phyloP scores from a whole-genome alignment of 2,329 filamentous ascomycete species.

The Trichophyton benhamiae region DNA sequence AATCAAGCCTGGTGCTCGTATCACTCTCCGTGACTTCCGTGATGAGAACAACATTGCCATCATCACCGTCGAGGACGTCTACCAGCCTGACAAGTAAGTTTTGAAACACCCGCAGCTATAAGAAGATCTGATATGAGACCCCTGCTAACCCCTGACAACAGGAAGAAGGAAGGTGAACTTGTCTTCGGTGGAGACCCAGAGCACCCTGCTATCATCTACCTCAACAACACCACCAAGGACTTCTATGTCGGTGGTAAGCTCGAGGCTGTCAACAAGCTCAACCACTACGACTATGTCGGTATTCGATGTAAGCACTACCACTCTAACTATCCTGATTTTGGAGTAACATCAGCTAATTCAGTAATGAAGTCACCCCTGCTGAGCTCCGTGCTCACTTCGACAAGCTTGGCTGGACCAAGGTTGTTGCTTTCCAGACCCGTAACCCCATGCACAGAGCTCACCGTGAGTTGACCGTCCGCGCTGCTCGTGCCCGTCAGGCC shows the following conservation, averaged over 20 bases:
- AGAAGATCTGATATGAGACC: conserved; percentile 2
- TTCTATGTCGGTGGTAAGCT: conserved; percentile 94
- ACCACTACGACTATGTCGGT: conserved; percentile 98
- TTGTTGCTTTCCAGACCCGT: conserved; percentile 96
- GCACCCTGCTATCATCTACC: conserved; percentile 85
- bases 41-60: conserved; percentile 95
- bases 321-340: not conserved
- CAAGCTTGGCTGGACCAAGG: conserved; percentile 96
- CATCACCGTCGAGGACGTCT: conserved; percentile 88
- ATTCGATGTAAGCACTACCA: conserved; percentile 59
- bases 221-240: conserved; percentile 67
- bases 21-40: conserved; percentile 87
- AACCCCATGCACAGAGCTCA: conserved; percentile 99
- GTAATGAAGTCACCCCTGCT: conserved; percentile 62
- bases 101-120: conserved; percentile 3
- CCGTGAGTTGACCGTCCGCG: conserved; percentile 92
- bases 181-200: conserved; percentile 89
- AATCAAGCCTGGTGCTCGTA: conserved; percentile 65
- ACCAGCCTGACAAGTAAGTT: conserved; percentile 82
- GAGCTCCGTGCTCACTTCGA: conserved; percentile 95
- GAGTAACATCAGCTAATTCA: not conserved
- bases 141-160: conserved; percentile 27
- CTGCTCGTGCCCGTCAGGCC: conserved; percentile 86
- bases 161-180: conserved; percentile 76
- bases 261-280: conserved; percentile 84